phyloP scores from a whole-genome alignment of 352 stramenopile species.

The Aphanomyces astaci region DNA sequence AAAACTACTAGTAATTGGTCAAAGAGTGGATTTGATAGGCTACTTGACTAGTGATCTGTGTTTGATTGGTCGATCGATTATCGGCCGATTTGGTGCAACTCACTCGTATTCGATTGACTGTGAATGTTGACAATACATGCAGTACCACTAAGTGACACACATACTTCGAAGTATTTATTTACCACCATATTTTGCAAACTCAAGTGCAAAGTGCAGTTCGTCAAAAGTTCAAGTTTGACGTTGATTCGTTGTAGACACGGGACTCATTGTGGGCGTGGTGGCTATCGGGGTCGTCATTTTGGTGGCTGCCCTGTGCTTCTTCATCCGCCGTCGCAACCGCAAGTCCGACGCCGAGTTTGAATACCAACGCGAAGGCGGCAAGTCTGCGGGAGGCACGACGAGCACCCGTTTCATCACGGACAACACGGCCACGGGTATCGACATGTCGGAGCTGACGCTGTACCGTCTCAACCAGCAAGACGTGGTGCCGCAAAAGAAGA shows the following conservation, averaged over 20 bases:
- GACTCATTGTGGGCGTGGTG: neutral
- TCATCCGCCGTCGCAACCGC: neutral
- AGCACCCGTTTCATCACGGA: conserved; percentile 6
- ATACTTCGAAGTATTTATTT: neutral
- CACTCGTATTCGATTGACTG: neutral
- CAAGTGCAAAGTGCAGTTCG: no score
- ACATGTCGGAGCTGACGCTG: conserved; percentile 3
- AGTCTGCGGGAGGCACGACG: conserved; percentile 33
- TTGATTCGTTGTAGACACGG: neutral
- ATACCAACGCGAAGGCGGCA: conserved; percentile 4
- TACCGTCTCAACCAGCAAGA: conserved; percentile 5
- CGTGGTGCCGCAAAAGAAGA: neutral
- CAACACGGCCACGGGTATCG: neutral
- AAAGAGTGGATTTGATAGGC: no score
- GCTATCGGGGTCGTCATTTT: neutral
- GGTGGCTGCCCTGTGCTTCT: neutral
- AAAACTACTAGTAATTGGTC: no score
- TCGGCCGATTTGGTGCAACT: neutral
- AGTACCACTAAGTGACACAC: neutral
- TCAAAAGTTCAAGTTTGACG: no score
- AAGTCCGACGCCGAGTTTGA: neutral
- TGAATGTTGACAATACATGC: neutral
- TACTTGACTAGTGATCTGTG: no score
- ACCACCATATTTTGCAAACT: neutral
- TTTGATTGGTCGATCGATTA: no score